Conservation (phyloP, 345 rosid species). For the Stellera chamaejasme region DNA sequence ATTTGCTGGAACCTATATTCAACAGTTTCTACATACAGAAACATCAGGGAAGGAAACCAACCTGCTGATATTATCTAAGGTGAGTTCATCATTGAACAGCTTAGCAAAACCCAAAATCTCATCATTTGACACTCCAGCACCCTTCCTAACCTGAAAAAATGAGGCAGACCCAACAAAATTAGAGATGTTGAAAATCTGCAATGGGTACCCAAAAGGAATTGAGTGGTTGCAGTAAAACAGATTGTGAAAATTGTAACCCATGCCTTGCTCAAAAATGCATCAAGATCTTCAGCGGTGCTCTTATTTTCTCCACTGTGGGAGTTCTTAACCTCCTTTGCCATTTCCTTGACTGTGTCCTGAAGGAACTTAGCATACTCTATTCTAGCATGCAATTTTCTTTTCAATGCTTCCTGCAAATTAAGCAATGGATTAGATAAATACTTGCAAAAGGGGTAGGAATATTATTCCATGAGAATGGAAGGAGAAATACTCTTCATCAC, state of each 20-base stretch:
- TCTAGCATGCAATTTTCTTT: conserved; percentile 54
- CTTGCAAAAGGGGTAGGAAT: too few species aligned
- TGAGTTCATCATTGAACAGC: conserved; percentile 69
- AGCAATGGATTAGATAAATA: too few species aligned
- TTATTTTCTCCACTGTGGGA: conserved; percentile 64
- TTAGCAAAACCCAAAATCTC: conserved; percentile 69
- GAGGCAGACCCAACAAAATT: neutral
- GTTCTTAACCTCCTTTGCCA: conserved; percentile 87
- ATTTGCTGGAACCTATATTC: too few species aligned
- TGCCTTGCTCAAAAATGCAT: conserved; percentile 50
- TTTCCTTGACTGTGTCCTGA: conserved; percentile 81
- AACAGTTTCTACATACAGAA: neutral
- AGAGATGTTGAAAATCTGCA: neutral
- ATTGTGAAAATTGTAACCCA: conserved; percentile 6
- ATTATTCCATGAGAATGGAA: too few species aligned
- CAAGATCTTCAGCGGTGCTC: conserved; percentile 68
- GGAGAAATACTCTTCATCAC: too few species aligned
- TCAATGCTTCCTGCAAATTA: conserved; percentile 52
- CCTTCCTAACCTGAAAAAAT: conserved; percentile 53
- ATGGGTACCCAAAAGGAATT: neutral
- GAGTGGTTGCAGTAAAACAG: neutral
- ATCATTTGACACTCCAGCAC: conserved; percentile 51
- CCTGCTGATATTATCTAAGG: conserved; percentile 75
- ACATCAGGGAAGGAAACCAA: conserved; percentile 15
- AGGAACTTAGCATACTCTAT: conserved; percentile 78